Evolutionary conservation across 1,284 basidiomycete species (phyloP).

Genomic region (Rhodotorula glutinis): DNA sequence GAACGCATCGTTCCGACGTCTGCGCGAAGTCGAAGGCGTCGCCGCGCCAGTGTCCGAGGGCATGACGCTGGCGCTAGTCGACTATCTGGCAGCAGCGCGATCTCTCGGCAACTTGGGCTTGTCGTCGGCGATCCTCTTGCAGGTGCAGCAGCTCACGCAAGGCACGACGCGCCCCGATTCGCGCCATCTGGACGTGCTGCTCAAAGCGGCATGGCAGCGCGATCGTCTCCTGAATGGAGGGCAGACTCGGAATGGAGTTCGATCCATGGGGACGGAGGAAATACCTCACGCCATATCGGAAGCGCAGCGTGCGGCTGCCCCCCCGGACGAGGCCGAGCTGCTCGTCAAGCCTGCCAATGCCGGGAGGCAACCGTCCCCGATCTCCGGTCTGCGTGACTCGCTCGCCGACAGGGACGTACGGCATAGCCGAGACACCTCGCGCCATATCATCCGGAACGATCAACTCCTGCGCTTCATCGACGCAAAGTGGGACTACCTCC

Average conservation of each 20-base stretch:
- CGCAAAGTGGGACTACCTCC: slow-evolving; percentile 41
- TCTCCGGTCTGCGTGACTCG: slow-evolving; percentile 16
- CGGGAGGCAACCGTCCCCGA: not conserved
- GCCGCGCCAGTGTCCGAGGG: slow-evolving; percentile 24
- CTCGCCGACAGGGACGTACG: slow-evolving; percentile 13
- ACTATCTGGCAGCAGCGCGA: slow-evolving; percentile 20
- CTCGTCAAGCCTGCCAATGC: not conserved
- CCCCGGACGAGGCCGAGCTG: slow-evolving; percentile 3
- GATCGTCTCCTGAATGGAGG: slow-evolving; percentile 3
- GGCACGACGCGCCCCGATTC: slow-evolving; percentile 16
- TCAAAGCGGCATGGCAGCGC: slow-evolving; percentile 29
- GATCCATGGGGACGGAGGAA: too few species aligned
- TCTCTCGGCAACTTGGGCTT: slow-evolving; percentile 2
- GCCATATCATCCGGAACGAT: slow-evolving; percentile 31
- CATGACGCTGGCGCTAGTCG: slow-evolving; percentile 23
- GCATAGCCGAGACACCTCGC: slow-evolving; percentile 6
- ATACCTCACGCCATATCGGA: not conserved
- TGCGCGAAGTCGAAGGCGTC: not conserved
- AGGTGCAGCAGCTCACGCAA: slow-evolving; percentile 19
- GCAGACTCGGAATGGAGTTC: not conserved
- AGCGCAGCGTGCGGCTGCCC: not conserved
- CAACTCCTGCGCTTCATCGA: slow-evolving; percentile 26
- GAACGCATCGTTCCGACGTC: slow-evolving; percentile 12
- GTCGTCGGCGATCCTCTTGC: slow-evolving; percentile 12
- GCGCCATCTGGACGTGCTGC: slow-evolving; percentile 23